Conservation (phyloP, 176 grass and related monocot species). For the Chrysopogon serrulatus region DNA sequence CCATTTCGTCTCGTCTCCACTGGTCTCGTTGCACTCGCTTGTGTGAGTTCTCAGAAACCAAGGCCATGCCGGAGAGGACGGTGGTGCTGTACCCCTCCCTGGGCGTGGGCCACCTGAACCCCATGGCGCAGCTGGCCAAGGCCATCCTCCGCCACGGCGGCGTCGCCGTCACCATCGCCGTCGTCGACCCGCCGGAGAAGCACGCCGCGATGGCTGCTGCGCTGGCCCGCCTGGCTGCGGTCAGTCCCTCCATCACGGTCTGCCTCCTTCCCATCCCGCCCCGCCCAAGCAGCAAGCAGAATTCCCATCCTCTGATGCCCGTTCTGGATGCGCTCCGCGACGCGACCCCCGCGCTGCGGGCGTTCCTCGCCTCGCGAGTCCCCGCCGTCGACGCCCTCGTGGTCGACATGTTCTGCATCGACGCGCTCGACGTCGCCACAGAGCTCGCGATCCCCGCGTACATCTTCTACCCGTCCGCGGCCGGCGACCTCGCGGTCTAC, state of each 20-base stretch:
- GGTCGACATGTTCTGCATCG: conserved; percentile 69
- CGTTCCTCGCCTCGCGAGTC: background rate
- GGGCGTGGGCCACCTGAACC: conserved; percentile 52
- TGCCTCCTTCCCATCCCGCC: conserved; percentile 23
- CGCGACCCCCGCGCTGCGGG: conserved; percentile 13
- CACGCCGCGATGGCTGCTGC: conserved; percentile 15
- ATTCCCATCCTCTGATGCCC: background rate
- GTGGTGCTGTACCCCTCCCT: conserved; percentile 57
- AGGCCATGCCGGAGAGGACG: conserved; percentile 25
- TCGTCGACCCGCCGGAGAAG: conserved; percentile 22
- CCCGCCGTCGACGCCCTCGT: conserved; percentile 30
- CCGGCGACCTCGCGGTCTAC: conserved; percentile 32
- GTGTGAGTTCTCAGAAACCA: background rate
- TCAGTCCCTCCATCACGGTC: conserved; percentile 38
- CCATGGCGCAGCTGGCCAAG: conserved; percentile 62
- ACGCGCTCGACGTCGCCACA: conserved; percentile 41
- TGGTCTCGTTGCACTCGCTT: background rate
- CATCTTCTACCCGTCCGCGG: conserved; percentile 45
- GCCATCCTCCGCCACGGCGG: conserved; percentile 29
- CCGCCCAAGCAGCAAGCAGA: no score
- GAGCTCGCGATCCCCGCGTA: conserved; percentile 50
- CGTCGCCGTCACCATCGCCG: conserved; percentile 36
- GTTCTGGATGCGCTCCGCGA: background rate
- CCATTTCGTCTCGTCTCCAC: background rate
- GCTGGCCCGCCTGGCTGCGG: conserved; percentile 22